Base-by-base conservation (phyloP, 1,284 basidiomycete genomes). In the Rhodotorula sp. region DNA sequence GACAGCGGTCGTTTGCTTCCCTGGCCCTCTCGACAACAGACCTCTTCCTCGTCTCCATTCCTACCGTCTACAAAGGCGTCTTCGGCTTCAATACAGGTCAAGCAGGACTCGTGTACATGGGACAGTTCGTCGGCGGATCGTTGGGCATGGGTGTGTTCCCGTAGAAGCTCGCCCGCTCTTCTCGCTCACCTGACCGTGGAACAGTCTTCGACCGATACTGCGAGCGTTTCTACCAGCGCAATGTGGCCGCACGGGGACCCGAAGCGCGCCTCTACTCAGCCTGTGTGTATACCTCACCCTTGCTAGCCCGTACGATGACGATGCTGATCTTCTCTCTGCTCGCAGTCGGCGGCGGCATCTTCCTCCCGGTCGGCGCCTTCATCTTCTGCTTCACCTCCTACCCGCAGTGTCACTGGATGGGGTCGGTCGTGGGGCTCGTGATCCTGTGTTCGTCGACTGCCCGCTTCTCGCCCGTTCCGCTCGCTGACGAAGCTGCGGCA, bases 241-340 rank as follows among this genome's bases (percentile, higher is more conserved):
- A 87, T 68, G 84, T 86, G 27, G 79, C 80, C 2, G 83, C 76
- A 22, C 80, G 84, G 54, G 89, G 89, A 0, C 87, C 89, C 0
- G 90, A 92, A 80, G 90, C 90, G 0, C 84, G 90, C 17, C 80
- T 92, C 30, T 90, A 89, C 72, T 80, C 82, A 27, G 86, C 89
- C 1, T 70, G 68, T 69, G 22, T 46, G 67, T 48, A 10, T 8
- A 6, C 6, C n/a, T 32, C 20, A 32, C 34, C 22, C 9, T 8
- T 6, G 7, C n/a, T 10, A n/a, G 22, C 20, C 9, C 48, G 22
- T n/a, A 4, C 48, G 48, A 47, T 17, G 15, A 2, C 3, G 46
- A 24, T 8, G 22, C 47, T 22, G 2, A 22, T 8, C n/a, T 5
- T 44, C n/a, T 24, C 29, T 32, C 34, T 27, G 44, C 53, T 36